Evolutionary conservation across 306 rosid genomes (phyloP).

Genomic region (Castanopsis chinensis): DNA sequence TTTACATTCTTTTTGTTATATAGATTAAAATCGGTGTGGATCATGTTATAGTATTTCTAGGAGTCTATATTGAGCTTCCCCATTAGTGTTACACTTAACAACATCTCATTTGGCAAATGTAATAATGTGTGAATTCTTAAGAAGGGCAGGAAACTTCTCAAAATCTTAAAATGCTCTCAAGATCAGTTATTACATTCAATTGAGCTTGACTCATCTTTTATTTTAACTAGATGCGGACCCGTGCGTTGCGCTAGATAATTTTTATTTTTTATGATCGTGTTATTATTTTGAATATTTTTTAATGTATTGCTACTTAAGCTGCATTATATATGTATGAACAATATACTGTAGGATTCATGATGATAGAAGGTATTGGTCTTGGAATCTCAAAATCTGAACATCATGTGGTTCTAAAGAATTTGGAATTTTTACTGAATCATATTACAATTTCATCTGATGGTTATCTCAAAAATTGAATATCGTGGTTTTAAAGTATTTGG

Average conservation of each 20-base stretch:
- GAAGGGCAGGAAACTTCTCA: background rate
- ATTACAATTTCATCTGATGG: no score
- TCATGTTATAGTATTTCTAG: background rate
- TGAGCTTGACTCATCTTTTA: background rate
- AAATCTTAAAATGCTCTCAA: background rate
- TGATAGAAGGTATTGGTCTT: no score
- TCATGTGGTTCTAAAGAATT: no score
- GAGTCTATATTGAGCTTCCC: background rate
- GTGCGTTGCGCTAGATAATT: no score
- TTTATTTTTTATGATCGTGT: no score
- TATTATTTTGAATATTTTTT: background rate
- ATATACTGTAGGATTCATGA: background rate
- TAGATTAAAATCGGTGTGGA: background rate
- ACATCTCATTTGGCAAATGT: slow-evolving; percentile 5
- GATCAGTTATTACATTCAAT: background rate
- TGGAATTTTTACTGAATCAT: no score
- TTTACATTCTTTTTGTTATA: background rate
- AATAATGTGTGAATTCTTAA: background rate
- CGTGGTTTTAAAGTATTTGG: no score
- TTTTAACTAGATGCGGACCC: background rate
- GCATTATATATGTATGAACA: no score
- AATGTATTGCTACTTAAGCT: no score
- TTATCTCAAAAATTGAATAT: no score
- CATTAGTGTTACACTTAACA: background rate
- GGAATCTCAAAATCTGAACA: no score